These are phyloP conservation scores for Lactarius trivialis DNA, from an alignment of 768 basidiomycete genomes.

Conservation along the genomic window DNA sequence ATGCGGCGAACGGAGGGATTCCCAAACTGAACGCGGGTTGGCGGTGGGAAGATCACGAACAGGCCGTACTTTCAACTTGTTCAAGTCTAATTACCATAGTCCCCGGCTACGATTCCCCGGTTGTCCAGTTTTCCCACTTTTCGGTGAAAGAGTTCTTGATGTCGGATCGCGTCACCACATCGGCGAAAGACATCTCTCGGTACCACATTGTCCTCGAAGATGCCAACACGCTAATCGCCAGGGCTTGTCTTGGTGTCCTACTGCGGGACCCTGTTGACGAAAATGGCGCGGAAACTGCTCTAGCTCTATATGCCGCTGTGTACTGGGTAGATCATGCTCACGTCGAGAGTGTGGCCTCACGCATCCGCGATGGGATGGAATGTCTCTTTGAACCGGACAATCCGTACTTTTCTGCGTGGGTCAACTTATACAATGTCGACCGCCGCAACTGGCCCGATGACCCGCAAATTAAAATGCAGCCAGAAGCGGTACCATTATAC, in stretches of 20 bases:
- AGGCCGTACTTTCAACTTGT: background rate
- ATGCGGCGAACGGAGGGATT: background rate
- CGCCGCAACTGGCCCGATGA: accelerated
- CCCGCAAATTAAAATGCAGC: background rate
- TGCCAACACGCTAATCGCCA: background rate
- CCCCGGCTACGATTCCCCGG: background rate
- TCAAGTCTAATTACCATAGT: background rate
- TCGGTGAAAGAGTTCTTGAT: background rate
- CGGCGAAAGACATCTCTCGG: background rate
- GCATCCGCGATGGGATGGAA: background rate
- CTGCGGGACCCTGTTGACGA: background rate
- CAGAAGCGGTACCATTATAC: background rate
- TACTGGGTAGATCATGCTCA: background rate
- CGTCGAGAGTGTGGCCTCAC: background rate
- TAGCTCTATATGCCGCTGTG: background rate
- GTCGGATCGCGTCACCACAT: background rate
- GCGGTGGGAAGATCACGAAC: background rate
- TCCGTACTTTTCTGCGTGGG: background rate
- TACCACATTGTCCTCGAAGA: background rate
- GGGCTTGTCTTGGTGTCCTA: background rate
- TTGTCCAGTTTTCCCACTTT: background rate
- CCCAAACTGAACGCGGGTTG: background rate
- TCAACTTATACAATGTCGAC: background rate
- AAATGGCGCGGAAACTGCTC: background rate
- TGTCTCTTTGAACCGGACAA: background rate